phyloP scores from a whole-genome alignment of 2,329 filamentous ascomycete species.

The Rosellinia necatrix region DNA sequence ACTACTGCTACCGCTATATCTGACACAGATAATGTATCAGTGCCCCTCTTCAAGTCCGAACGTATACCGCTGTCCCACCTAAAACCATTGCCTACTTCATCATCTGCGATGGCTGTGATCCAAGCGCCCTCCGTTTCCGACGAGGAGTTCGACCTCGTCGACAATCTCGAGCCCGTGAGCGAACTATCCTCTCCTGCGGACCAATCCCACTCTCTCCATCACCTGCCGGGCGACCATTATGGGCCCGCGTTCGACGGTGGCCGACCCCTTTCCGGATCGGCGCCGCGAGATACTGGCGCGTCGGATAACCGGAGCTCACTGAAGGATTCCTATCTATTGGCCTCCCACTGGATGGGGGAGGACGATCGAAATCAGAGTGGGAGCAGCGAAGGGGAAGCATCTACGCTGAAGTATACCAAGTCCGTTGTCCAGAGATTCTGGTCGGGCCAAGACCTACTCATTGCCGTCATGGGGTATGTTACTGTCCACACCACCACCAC shows the following conservation, averaged over 20 bases:
- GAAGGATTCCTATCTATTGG: slow-evolving; percentile 7
- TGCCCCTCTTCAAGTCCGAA: too few species aligned
- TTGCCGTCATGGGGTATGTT: slow-evolving; percentile 32
- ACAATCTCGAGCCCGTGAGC: slow-evolving; percentile 20
- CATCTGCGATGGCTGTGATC: slow-evolving; percentile 17
- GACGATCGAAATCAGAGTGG: background rate
- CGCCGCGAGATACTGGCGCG: background rate
- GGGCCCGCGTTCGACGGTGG: slow-evolving; percentile 10
- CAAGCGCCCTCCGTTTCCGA: slow-evolving; percentile 19
- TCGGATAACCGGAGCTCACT: slow-evolving; percentile 1
- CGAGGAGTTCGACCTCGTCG: slow-evolving; percentile 27
- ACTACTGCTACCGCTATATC: too few species aligned
- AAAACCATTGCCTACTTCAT: too few species aligned
- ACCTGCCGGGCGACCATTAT: slow-evolving; percentile 17
- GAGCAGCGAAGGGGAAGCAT: background rate
- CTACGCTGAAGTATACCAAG: slow-evolving; percentile 25
- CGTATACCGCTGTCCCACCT: too few species aligned
- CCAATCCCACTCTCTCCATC: background rate
- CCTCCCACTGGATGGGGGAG: slow-evolving; percentile 2
- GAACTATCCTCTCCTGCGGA: slow-evolving; percentile 20
- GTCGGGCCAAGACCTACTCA: slow-evolving; percentile 24
- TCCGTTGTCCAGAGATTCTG: slow-evolving; percentile 21
- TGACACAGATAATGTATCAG: too few species aligned
- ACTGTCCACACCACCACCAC: background rate
- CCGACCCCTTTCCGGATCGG: background rate